Evolutionary conservation across 352 stramenopile genomes (phyloP).

Genomic region (Peronospora farinosa): DNA sequence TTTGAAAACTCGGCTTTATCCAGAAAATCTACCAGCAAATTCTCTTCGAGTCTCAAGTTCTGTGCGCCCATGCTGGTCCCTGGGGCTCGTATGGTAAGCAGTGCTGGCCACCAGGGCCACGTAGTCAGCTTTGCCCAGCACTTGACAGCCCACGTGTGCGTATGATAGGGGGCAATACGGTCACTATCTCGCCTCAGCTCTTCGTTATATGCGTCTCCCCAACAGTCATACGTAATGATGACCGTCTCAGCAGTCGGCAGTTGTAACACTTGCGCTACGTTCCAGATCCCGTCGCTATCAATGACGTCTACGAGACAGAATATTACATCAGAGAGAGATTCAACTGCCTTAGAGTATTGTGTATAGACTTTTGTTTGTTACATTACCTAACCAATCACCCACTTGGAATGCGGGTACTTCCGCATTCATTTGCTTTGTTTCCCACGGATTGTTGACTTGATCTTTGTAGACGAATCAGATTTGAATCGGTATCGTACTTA

Average conservation of each 20-base stretch:
- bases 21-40: constrained; percentile 52
- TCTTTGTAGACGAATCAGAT: no score
- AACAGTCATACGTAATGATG: constrained; percentile 56
- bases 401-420: constrained; percentile 5
- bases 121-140: constrained; percentile 68
- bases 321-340: neutral
- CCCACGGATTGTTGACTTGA: no score
- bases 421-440: no score
- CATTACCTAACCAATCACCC: constrained; percentile 46
- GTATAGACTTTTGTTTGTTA: constrained; percentile 1
- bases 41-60: constrained; percentile 34
- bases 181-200: constrained; percentile 36
- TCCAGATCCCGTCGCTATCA: constrained; percentile 57
- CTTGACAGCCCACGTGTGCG: constrained; percentile 64
- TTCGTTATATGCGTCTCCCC: constrained; percentile 55
- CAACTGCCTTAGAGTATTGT: neutral
- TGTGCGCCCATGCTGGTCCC: constrained; percentile 17
- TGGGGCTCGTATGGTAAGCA: constrained; percentile 43
- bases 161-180: constrained; percentile 60
- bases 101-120: constrained; percentile 62
- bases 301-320: constrained; percentile 37
- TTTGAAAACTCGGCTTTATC: constrained; percentile 33
- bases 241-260: constrained; percentile 17
- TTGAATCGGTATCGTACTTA: no score
- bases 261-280: constrained; percentile 42